Conservation (phyloP, 257 asterid genomes). For the Craterostigma plantagineum region DNA sequence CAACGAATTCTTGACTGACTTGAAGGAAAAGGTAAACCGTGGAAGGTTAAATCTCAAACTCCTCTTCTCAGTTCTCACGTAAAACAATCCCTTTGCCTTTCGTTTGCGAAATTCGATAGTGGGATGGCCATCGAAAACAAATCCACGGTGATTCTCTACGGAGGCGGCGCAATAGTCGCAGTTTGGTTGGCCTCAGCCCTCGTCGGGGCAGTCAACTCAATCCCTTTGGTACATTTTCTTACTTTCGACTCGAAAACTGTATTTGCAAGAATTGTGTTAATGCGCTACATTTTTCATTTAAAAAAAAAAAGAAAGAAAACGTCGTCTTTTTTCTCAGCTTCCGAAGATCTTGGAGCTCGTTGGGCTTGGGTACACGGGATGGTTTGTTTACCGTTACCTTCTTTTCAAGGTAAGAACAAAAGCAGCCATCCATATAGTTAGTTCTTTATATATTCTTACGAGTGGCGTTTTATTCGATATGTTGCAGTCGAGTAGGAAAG, state of each 20-base stretch:
- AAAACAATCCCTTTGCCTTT: neutral
- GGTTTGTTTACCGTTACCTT: slow-evolving; percentile 98
- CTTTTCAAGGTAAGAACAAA: slow-evolving; percentile 76
- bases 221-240: slow-evolving; percentile 61
- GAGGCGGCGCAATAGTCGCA: slow-evolving; percentile 79
- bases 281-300: neutral
- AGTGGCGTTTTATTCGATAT: too few relatives aligned
- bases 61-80: neutral
- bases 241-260: neutral
- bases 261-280: neutral
- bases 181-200: slow-evolving; percentile 70
- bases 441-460: too few relatives aligned
- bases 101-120: slow-evolving; percentile 15
- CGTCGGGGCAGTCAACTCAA: slow-evolving; percentile 80
- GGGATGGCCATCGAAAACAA: slow-evolving; percentile 96
- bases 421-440: too few relatives aligned
- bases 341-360: slow-evolving; percentile 94
- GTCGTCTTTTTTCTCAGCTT: slow-evolving; percentile 32
- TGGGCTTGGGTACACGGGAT: slow-evolving; percentile 93
- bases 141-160: slow-evolving; percentile 66
- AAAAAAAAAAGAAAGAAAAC: too few relatives aligned
- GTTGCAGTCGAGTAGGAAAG: slow-evolving; percentile 91
- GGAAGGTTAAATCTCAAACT: neutral
- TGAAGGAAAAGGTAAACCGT: slow-evolving; percentile 74
- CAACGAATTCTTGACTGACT: slow-evolving; percentile 42